Evolutionary conservation across 2,329 filamentous ascomycete genomes (phyloP), one percentile per base, ranked within the genome.

Genomic region (Fusarium redolens): DNA sequence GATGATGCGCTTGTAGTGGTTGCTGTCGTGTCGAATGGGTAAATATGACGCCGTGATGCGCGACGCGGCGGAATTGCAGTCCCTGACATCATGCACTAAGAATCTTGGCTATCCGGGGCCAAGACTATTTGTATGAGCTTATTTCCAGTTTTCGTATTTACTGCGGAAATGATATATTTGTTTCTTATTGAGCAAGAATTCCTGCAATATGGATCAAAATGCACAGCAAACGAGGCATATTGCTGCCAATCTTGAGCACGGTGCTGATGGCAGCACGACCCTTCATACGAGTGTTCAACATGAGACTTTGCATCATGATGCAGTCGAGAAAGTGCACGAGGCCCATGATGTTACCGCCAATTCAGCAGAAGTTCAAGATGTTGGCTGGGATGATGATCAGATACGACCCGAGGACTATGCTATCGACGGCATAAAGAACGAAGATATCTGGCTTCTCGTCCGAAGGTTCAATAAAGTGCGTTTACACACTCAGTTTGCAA

Each of bases 401-500:
- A 18, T 37, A 15, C 41, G 10, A 2, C 37, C 55, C 1, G 25
- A 62, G 3, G 58, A 44, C 1, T 64, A 33, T 45, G 20, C 48
- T 0, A 4, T 61, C 3, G 64, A 65, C 7, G 68, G 45, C 2
- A n/a, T 72, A 1, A 67, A 4, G 7, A 65, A 71, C 0, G 56
- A 73, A 3, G 67, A 73, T 22, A 6, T 59, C 3, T 68, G 73
- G 69, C 56, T 74, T 31, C 58, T 72, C 1, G 41, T 66, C 2
- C 20, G 68, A 40, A 62, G 60, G 14, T 69, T 71, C 22, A 71
- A 74, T 7, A 66, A 74, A 55, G 72, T 65, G 18, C 3, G 30
- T 33, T 3, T 14, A 7, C 22, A 0, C 7, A 13, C 20, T 47
- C 15, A 11, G 12, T 4, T 17, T n/a, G 4, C 2, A 9, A 9